Base-by-base conservation (phyloP, 257 asterid species). In the Rehmannia glutinosa region DNA sequence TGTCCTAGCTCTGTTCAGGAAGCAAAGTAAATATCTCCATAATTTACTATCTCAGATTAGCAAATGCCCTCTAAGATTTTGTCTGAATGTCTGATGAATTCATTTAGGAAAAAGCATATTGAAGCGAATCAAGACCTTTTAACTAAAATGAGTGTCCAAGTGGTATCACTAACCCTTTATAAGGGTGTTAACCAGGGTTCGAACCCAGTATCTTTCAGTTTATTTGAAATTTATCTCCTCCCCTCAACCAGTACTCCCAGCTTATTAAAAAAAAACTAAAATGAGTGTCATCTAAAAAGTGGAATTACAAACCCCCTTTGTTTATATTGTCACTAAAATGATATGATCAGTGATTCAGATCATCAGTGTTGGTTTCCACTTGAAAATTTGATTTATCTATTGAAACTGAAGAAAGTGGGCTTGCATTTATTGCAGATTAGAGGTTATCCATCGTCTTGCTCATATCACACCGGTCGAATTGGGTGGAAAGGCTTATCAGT, bases 401-500 rank as follows among this genome's bases (percentile, higher is more conserved):
- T 67, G 4, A 70, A 64, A 63, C 50, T 12, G 47, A 62, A 55
- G 64, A 43, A 55, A 30, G 11, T 15, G 20, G 23, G 27, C 58
- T 23, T 56, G 63, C 20, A 71, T 78, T 66, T 38, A 57, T 60
- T 81, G 84, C 91, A 94, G 99, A 80, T 82, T 86, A 74, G 97
- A 91, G 80, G 88, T 94, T 71, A 88, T 94, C 78, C 97, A 87
- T 73, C 93, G 99, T 49, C 97, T 94, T 77, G 92, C 92, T 76
- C 90, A 88, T 65, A 85, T 91, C 64, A 94, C 99, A 35, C 95
- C 99, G 6, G 71, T 83, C 7, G 99, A 94, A 77, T 81, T 94
- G 89, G 99, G 99, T 63, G 99, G 99, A 53, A 94, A 88, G 86
- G 96, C 95, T 59, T 84, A 94, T 75, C 97, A 86, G 76, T 86